Evolutionary conservation across 306 rosid species (phyloP), one percentile per base, ranked within the genome.

Genomic region (Carpinus fangiana): DNA sequence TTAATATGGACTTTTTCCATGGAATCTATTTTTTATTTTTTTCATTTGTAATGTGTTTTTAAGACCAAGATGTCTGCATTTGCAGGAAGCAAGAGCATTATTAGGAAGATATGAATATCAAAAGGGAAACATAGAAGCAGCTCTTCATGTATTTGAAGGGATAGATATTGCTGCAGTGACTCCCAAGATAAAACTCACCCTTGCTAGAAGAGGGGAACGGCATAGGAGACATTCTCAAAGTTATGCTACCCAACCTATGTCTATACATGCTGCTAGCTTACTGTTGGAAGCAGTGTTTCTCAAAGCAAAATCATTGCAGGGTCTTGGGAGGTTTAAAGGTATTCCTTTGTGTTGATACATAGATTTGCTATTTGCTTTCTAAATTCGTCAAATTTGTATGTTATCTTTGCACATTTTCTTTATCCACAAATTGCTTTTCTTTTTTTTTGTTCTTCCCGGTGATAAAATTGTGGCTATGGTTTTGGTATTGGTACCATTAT

Each of bases 61-160:
- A 56, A 76, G 61, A 57, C 14, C 60, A 72, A 57, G 50, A 50
- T 81, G 48, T 80, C 52, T 76, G 73, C 66, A 59, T 85, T 57
- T 87, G 84, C 90, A 91, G 99, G 99, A 93, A 89, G 98, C 98
- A 80, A 90, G 98, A 86, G 98, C 98, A 41, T 78, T 90, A 76
- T 85, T 96, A 77, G 99, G 99, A 74, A 89, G 96, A 86, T 89
- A 88, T 70, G 98, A 96, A 81, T 96, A 91, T 84, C 96, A 90
- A 79, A 96, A 96, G 81, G 99, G 99, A 85, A 96, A 96, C 77
- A 70, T 89, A 68, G 94, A 89, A 84, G 91, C 96, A 54, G 99
- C 99, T 38, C 82, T 93, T 68, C 91, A 88, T 83, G 96, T 96
- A 76, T 93, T 96, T 86, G 98, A 88, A 82, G 97, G 93, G 73